These are phyloP conservation scores for Phytophthora hybrid DNA, from an alignment of 352 stramenopile species.

Conservation along the genomic window DNA sequence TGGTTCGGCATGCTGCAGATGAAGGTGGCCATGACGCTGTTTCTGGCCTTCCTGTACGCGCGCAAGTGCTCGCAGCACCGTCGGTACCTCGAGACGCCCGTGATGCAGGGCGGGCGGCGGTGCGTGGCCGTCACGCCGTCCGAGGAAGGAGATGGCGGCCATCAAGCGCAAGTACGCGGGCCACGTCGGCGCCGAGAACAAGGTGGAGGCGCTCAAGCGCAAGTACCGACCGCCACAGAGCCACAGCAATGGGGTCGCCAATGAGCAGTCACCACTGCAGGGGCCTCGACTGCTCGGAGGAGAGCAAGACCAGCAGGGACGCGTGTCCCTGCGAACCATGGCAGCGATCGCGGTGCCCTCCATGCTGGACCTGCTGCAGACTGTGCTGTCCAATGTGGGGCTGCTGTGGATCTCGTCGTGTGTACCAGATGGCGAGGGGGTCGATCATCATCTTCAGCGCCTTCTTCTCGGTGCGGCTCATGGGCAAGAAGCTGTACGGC, in stretches of 20 bases:
- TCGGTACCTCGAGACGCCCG: constrained; percentile 73
- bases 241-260: constrained; percentile 19
- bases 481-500: constrained; percentile 80
- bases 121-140: constrained; percentile 61
- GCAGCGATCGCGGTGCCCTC: constrained; percentile 70
- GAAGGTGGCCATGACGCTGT: constrained; percentile 86
- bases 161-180: constrained; percentile 57
- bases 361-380: constrained; percentile 86
- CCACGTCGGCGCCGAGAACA: constrained; percentile 50
- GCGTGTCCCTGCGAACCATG: constrained; percentile 63
- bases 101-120: constrained; percentile 63
- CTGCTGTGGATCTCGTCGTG: constrained; percentile 90
- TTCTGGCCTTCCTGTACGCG: constrained; percentile 78
- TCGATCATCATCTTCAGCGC: constrained; percentile 93
- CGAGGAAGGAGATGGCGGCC: constrained; percentile 40
- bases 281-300: constrained; percentile 12
- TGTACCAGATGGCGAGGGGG: constrained; percentile 92
- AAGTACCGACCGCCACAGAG: constrained; percentile 34
- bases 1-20: constrained; percentile 90
- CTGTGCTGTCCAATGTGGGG: constrained; percentile 87
- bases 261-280: constrained; percentile 49
- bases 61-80: constrained; percentile 65
- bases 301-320: constrained; percentile 33
- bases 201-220: constrained; percentile 50
- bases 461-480: constrained; percentile 85